Conservation (phyloP, 208 protist species). For the Entamoeba histolytica region DNA sequence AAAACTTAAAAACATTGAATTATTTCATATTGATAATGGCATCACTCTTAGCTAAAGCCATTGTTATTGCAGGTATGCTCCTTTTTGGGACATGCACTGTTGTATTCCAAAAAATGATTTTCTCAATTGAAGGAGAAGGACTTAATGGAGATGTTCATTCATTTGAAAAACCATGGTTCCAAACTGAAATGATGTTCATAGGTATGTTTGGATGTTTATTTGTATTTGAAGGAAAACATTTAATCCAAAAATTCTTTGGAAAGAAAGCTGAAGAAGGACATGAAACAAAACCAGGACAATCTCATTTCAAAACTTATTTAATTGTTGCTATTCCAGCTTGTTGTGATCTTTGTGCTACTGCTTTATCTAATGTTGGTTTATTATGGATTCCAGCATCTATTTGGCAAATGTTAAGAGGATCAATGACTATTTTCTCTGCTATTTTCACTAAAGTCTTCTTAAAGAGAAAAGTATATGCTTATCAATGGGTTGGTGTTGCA, state of each 20-base stretch:
- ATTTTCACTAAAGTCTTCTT: conserved; percentile 56
- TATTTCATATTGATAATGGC: too few relatives aligned
- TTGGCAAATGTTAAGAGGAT: conserved; percentile 66
- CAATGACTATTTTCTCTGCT: conserved; percentile 61
- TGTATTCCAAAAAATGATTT: conserved; percentile 15
- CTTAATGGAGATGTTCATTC: not conserved
- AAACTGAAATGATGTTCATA: conserved; percentile 17
- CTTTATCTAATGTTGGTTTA: conserved; percentile 57
- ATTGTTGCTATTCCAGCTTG: conserved; percentile 3
- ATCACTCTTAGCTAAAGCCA: not conserved
- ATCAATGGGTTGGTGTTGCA: conserved; percentile 45
- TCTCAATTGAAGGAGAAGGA: not conserved
- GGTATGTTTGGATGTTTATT: conserved; percentile 21
- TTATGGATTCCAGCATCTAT: conserved; percentile 56
- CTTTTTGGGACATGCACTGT: conserved; percentile 19
- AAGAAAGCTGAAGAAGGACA: not conserved
- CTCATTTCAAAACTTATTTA: not conserved
- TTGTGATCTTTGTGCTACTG: conserved; percentile 51
- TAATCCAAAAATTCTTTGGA: not conserved
- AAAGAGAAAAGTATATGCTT: conserved; percentile 33
- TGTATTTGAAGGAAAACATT: not conserved
- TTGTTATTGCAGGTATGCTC: conserved; percentile 6
- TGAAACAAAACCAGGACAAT: not conserved
- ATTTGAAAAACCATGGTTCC: conserved; percentile 18
- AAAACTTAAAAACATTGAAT: too few relatives aligned